Evolutionary conservation across 1,284 basidiomycete species (phyloP), one percentile per base, ranked within the genome.

Genomic region (Trametes versicolor): DNA sequence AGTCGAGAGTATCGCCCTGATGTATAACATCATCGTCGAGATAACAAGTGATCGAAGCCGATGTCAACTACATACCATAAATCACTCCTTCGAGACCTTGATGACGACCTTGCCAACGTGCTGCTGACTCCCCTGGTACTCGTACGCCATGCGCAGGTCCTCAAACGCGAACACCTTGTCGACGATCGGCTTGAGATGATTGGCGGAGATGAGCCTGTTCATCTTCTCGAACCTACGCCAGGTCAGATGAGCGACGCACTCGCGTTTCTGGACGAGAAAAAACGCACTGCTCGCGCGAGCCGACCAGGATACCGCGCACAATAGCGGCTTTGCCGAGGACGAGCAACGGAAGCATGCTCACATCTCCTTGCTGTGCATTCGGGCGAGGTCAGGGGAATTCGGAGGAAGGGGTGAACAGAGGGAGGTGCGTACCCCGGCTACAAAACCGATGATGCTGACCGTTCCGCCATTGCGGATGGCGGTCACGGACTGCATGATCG

Each of bases 121-220:
- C 65, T 77, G 69, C 69, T 76, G 76, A 27, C 70, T 73, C 36
- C 68, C 70, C 49, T 77, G 73, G 69, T 81, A 80, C 62, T 76
- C 74, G 59, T 79, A 79, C 34, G 82, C 82, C 62, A 80, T 73
- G 23, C 70, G 67, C 4, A 73, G 71, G 57, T 82, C 65, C 34
- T 80, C 77, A 67, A 82, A 82, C 29, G 62, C 45, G 69, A 83
- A 82, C 2, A 82, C 78, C 67, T 76, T 78, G 73, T 81, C 77
- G 51, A 83, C 73, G 32, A 79, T 70, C 0, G 81, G 80, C 63
- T 70, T 69, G 55, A 82, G 69, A 55, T 75, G 62, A 37, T 74
- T 71, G 15, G 74, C 71, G 41, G 69, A 70, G 55, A 82, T 67
- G 48, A 80, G 73, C 25, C 74, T 72, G 67, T 78, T 76, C 76